phyloP scores from a whole-genome alignment of 495 filamentous ascomycete genomes.

The Hyaloscypha hepaticicola region DNA sequence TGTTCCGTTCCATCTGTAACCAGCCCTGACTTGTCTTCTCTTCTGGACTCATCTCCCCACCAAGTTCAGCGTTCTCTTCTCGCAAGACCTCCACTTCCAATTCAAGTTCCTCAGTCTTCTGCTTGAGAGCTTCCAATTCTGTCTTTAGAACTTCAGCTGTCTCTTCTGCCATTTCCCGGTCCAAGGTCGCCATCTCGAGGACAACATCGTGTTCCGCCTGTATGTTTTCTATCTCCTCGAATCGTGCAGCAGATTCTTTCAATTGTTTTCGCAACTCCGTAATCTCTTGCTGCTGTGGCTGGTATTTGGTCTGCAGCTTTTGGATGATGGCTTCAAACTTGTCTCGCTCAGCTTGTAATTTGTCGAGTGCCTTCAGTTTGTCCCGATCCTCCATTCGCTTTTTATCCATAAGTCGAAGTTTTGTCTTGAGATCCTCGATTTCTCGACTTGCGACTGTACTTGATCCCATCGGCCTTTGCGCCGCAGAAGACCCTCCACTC shows the following conservation, averaged over 20 bases:
- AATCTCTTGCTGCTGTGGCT: conserved; percentile 81
- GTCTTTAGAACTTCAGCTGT: conserved; percentile 75
- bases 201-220: conserved; percentile 81
- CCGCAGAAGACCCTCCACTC: conserved; percentile 28
- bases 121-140: conserved; percentile 75
- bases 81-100: conserved; percentile 83
- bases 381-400: conserved; percentile 86
- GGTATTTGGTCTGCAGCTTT: conserved; percentile 86
- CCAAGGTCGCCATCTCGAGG: conserved; percentile 84
- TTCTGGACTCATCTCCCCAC: conserved; percentile 81
- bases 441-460: conserved; percentile 56
- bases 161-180: conserved; percentile 96
- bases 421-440: conserved; percentile 75
- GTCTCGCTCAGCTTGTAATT: conserved; percentile 74
- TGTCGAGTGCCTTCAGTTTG: conserved; percentile 75
- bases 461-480: conserved; percentile 31
- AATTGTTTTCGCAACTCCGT: conserved; percentile 70
- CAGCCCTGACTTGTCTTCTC: conserved; percentile 83
- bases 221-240: conserved; percentile 65
- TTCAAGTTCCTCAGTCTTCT: conserved; percentile 77
- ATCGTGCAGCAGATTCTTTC: conserved; percentile 67
- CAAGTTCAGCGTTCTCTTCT: conserved; percentile 82
- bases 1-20: conserved; percentile 86
- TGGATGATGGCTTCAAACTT: conserved; percentile 87
- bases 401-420: conserved; percentile 75